These are phyloP conservation scores for Sporothrix globosa DNA, from an alignment of 2,329 filamentous ascomycete genomes.

Conservation along the genomic window DNA sequence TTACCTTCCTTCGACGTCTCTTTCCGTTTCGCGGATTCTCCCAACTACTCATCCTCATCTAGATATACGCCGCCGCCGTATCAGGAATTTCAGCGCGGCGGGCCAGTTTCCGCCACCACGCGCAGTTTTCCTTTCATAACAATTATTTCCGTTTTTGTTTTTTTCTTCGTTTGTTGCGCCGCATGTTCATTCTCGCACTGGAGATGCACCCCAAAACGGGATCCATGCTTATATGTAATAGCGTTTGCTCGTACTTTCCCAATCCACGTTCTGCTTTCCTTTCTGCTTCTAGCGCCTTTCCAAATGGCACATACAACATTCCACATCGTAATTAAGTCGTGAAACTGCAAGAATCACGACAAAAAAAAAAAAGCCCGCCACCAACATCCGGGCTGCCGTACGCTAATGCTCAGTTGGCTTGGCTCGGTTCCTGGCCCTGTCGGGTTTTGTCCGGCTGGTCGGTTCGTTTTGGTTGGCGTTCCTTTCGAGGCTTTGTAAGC, in stretches of 20 bases:
- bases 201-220: conserved; percentile 9
- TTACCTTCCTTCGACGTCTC: neutral
- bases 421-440: conserved; percentile 1
- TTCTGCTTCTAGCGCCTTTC: conserved; percentile 25
- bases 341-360: neutral
- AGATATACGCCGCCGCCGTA: no score
- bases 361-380: neutral
- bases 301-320: neutral
- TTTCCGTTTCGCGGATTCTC: no score
- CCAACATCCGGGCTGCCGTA: conserved; percentile 11
- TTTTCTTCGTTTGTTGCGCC: neutral
- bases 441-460: neutral
- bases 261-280: conserved; percentile 11
- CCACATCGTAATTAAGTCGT: neutral
- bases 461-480: conserved; percentile 5
- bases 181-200: neutral
- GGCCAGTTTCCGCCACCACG: no score
- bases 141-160: neutral
- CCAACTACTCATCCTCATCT: no score
- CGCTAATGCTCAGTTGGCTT: neutral
- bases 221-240: conserved; percentile 28
- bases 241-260: conserved; percentile 9
- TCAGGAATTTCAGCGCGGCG: no score
- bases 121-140: neutral
- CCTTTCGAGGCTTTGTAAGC: neutral